Evolutionary conservation across 2,329 filamentous ascomycete genomes (phyloP), one percentile per base, ranked within the genome.

Genomic region (Westerdykella aurantiaca): DNA sequence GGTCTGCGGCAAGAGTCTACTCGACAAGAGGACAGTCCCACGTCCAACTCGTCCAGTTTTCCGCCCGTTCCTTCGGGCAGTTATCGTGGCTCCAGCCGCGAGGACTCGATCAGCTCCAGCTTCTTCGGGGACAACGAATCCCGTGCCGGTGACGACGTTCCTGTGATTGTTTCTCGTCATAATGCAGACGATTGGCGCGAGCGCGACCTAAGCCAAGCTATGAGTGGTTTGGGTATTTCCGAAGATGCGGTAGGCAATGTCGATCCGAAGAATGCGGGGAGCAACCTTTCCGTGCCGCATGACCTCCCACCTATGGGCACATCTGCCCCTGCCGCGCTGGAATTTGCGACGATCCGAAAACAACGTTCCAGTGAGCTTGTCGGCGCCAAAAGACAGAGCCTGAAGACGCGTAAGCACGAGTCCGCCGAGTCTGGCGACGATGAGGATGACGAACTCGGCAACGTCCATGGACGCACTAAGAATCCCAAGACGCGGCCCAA

Each of bases 381-480:
- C 18, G 81, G 80, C 50, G 80, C 81, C 3, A 91, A 86, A 65
- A 81, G 85, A 25, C 85, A 89, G 51, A 82, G 82, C 6, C 69
- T 88, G 29, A 87, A 95, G 58, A 87, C 81, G 55, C 79, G 82
- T 37, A 78, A 80, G 13, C 70, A 81, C 31, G 88, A 95, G 55
- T 83, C 86, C 43, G 82, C 81, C 12, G 91, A 96, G 58, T 95
- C 88, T 23, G 90, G 90, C 4, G 91, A 96, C 57, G 91, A 96
- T 55, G 91, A 96, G 68, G 91, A 96, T 52, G 90, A 96, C 47
- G 91, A 95, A 59, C 76, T 94, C 5, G 89, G 87, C 6, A 74
- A 76, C 54, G 60, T 70, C 13, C 72, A 68, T 46, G 17, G n/a
- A 6, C 74, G 71, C 48, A 69, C 67, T 47, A 73, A 70, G 68